Conservation (phyloP, 352 stramenopile genomes). For the Pythium insidiosum region DNA sequence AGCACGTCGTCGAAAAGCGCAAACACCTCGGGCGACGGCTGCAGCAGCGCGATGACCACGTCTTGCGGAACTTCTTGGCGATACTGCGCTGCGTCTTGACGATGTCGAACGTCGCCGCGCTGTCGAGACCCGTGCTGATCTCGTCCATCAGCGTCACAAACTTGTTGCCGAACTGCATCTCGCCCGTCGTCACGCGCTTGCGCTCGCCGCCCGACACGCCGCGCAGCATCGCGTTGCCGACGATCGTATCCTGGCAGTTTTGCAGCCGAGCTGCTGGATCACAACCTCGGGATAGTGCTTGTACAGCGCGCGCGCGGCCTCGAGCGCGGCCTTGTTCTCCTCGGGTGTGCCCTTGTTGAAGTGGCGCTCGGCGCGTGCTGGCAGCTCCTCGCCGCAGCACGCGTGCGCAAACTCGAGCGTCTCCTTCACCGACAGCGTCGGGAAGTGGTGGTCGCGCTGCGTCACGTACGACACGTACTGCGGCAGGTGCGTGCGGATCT, state of each 20-base stretch:
- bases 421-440: slow-evolving; percentile 21
- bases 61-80: too few species aligned
- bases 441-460: slow-evolving; percentile 20
- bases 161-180: slow-evolving; percentile 76
- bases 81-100: too few species aligned
- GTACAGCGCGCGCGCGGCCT: slow-evolving; percentile 9
- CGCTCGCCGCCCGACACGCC: slow-evolving; percentile 57
- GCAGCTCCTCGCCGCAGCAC: slow-evolving; percentile 12
- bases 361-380: slow-evolving; percentile 19
- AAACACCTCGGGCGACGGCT: slow-evolving; percentile 17
- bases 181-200: slow-evolving; percentile 54
- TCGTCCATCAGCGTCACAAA: slow-evolving; percentile 79
- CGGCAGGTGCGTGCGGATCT: too few species aligned
- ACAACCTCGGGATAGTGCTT: slow-evolving; percentile 26
- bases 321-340: slow-evolving; percentile 12
- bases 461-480: too few species aligned
- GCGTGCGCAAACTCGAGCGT: slow-evolving; percentile 20
- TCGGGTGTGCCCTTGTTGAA: slow-evolving; percentile 19
- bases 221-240: slow-evolving; percentile 44
- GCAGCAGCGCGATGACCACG: slow-evolving; percentile 32
- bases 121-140: slow-evolving; percentile 91
- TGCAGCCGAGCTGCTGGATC: slow-evolving; percentile 22
- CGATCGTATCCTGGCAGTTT: slow-evolving; percentile 41
- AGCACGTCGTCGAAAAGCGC: slow-evolving; percentile 28
- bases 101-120: slow-evolving; percentile 87